Conservation (phyloP, 1,139 yeast species). For the Blastobotrys elegans region DNA sequence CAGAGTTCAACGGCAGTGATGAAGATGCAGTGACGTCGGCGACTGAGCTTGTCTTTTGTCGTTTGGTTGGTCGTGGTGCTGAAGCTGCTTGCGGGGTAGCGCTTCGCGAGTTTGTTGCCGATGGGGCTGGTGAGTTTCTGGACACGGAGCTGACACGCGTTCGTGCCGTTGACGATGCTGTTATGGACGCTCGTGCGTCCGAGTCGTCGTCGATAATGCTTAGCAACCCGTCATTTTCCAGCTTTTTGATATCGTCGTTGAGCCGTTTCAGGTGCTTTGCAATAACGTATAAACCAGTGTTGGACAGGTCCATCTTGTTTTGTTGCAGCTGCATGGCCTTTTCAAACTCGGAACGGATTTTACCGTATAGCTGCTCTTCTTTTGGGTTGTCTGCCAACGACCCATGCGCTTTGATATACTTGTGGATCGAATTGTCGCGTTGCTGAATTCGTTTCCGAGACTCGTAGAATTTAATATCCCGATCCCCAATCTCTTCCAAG, state of each 20-base stretch:
- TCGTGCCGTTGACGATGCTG: conserved; percentile 1
- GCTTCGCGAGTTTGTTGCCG: not conserved
- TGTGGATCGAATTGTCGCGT: conserved; percentile 75
- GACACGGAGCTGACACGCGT: not conserved
- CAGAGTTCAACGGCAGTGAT: not conserved
- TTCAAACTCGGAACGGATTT: conserved; percentile 66
- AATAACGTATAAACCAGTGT: conserved; percentile 73
- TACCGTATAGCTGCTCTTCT: conserved; percentile 61
- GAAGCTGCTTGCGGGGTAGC: conserved; percentile 1
- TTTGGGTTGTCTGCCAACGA: conserved; percentile 77
- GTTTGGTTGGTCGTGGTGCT: not conserved
- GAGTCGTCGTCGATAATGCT: conserved; percentile 37
- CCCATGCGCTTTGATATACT: conserved; percentile 78
- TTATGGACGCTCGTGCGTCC: not conserved
- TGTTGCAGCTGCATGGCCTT: conserved; percentile 59
- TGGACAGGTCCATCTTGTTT: conserved; percentile 74
- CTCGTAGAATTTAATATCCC: conserved; percentile 65
- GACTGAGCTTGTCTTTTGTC: conserved; percentile 3
- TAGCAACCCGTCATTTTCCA: conserved; percentile 75
- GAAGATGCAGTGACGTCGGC: not conserved
- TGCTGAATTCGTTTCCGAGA: conserved; percentile 61
- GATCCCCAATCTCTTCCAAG: conserved; percentile 69
- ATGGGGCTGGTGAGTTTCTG: conserved; percentile 2
- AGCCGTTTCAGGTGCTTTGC: conserved; percentile 69
- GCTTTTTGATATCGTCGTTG: conserved; percentile 67